These are phyloP conservation scores for Colletotrichum tanaceti DNA, from an alignment of 2,329 filamentous ascomycete genomes.

Conservation along the genomic window DNA sequence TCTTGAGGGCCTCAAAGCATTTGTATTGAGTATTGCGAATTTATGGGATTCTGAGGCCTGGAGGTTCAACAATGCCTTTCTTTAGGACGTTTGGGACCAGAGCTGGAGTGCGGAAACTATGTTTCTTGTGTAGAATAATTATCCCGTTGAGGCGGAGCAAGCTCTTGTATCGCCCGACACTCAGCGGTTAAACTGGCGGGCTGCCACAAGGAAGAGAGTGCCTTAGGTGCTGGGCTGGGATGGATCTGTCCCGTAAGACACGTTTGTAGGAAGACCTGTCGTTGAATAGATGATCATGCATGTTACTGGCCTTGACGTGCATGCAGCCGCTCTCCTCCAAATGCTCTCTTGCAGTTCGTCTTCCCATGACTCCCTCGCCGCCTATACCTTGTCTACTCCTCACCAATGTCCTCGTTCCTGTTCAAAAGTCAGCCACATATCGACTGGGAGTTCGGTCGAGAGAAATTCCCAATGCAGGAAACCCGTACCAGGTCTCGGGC, in stretches of 20 bases:
- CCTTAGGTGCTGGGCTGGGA: not conserved
- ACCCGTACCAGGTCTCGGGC: constrained; percentile 74
- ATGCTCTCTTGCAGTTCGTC: too few species aligned
- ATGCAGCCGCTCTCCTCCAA: not conserved
- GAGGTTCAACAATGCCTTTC: not conserved
- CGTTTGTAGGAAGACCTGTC: constrained; percentile 28
- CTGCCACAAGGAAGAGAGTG: not conserved
- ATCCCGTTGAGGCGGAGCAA: not conserved
- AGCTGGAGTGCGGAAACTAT: not conserved
- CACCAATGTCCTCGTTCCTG: constrained; percentile 39
- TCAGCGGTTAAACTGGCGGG: constrained; percentile 2
- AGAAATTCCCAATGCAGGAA: not conserved
- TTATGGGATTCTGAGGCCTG: constrained; percentile 4
- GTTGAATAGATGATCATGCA: constrained; percentile 37
- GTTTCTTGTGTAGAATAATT: constrained; percentile 22
- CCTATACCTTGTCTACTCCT: constrained; percentile 15
- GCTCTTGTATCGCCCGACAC: not conserved
- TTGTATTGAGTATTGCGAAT: not conserved
- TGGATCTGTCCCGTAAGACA: not conserved
- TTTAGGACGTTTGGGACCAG: not conserved
- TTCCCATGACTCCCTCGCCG: not conserved
- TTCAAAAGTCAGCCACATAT: not conserved
- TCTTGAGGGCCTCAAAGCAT: constrained; percentile 61
- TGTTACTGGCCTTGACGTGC: constrained; percentile 4
- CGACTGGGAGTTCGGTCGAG: not conserved